phyloP scores from a whole-genome alignment of 768 basidiomycete genomes.

The Naganishia vishniacii region DNA sequence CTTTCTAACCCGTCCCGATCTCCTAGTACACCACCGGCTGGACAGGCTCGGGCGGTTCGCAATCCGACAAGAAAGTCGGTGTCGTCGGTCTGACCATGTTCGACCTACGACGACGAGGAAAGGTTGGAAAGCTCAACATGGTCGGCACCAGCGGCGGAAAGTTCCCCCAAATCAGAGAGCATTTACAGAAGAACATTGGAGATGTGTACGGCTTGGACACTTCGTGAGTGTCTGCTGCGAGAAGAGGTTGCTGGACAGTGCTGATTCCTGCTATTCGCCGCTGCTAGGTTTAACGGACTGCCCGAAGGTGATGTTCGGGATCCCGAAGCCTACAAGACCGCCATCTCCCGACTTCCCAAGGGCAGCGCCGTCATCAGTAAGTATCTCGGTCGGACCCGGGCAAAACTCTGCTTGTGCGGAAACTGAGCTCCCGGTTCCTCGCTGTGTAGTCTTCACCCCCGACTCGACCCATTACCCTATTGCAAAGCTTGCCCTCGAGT shows the following conservation, averaged over 20 bases:
- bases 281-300: slow-evolving; percentile 66
- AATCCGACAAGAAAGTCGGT: slow-evolving; percentile 84
- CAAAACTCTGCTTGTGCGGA: no score
- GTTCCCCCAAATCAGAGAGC: slow-evolving; percentile 76
- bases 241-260: background rate
- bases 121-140: slow-evolving; percentile 63
- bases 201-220: slow-evolving; percentile 81
- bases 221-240: slow-evolving; percentile 55
- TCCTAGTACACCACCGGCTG: slow-evolving; percentile 94
- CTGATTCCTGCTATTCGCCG: background rate
- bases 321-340: slow-evolving; percentile 70
- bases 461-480: slow-evolving; percentile 87
- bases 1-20: slow-evolving; percentile 50
- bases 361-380: slow-evolving; percentile 75
- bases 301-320: slow-evolving; percentile 66
- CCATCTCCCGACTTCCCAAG: slow-evolving; percentile 68
- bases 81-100: slow-evolving; percentile 86
- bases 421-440: no score
- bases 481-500: slow-evolving; percentile 77
- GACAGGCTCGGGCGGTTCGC: slow-evolving; percentile 85
- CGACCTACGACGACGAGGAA: slow-evolving; percentile 76
- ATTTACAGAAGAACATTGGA: slow-evolving; percentile 75
- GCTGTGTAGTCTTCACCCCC: slow-evolving; percentile 65
- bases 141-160: slow-evolving; percentile 74
- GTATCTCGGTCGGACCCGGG: no score